Percentiles rank a stretch among this genome's conserved stretches.
Evolutionary conservation across 192 early-diverging fungal species (phyloP).

Genomic region (Linderina pennispora): DNA sequence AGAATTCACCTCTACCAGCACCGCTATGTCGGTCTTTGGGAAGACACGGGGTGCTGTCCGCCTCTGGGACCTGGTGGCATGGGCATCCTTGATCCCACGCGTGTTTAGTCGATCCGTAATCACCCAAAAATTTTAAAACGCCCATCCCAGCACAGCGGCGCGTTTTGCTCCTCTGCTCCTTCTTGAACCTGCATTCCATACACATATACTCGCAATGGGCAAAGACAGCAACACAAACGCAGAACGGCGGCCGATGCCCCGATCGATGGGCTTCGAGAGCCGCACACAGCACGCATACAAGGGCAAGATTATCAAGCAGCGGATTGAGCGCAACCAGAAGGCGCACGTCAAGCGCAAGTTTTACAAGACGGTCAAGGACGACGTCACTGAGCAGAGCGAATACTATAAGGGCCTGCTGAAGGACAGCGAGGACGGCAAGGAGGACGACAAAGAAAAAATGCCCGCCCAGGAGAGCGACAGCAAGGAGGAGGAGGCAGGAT

Average conservation of each 20-base stretch:
- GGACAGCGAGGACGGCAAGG: background rate
- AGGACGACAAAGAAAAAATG: too few species aligned
- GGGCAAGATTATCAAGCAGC: slow-evolving; percentile 34
- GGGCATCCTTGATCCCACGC: too few species aligned
- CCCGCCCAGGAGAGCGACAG: too few species aligned
- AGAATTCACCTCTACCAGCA: too few species aligned
- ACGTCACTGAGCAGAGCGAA: background rate
- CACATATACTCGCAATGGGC: too few species aligned
- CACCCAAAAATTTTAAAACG: too few species aligned
- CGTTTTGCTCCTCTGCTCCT: background rate
- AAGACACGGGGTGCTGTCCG: too few species aligned
- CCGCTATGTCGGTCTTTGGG: too few species aligned
- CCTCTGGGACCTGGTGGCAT: too few species aligned
- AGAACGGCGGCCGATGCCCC: too few species aligned
- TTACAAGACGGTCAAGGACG: slow-evolving; percentile 30
- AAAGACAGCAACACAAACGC: slow-evolving; percentile 7
- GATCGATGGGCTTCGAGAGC: slow-evolving; percentile 22
- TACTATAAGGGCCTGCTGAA: background rate
- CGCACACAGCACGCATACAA: slow-evolving; percentile 25
- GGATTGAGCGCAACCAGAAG: slow-evolving; percentile 37
- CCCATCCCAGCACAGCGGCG: too few species aligned
- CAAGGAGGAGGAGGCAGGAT: background rate
- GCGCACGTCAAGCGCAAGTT: slow-evolving; percentile 38
- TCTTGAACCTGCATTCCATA: background rate
- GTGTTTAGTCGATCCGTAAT: too few species aligned